Conservation (phyloP, 768 basidiomycete genomes). For the Suillus clintonianus region DNA sequence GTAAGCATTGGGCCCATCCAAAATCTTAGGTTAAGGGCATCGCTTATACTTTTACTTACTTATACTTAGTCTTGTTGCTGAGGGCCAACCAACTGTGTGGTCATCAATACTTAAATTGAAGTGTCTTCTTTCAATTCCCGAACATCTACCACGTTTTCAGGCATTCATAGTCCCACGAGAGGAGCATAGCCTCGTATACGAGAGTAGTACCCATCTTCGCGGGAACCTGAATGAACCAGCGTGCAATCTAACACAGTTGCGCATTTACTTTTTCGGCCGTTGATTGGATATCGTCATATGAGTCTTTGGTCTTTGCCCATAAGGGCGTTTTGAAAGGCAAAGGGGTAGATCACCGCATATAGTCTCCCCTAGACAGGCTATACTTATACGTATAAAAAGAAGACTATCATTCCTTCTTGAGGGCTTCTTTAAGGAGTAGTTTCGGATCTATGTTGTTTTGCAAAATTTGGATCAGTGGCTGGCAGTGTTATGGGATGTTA, state of each 20-base stretch:
- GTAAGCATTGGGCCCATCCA: not conserved
- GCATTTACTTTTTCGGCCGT: not conserved
- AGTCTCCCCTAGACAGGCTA: not conserved
- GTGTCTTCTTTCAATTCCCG: not conserved
- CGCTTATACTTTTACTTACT: not conserved
- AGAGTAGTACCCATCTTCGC: not conserved
- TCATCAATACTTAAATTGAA: not conserved
- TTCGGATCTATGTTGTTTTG: not conserved
- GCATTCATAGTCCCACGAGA: not conserved
- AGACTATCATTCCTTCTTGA: not conserved
- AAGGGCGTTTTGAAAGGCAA: not conserved
- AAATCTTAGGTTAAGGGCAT: not conserved
- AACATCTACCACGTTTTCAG: not conserved
- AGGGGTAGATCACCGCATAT: not conserved
- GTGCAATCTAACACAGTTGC: not conserved
- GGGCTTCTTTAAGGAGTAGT: too few relatives aligned
- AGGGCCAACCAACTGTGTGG: not conserved
- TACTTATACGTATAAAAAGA: not conserved
- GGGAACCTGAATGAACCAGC: not conserved
- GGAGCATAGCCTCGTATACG: not conserved
- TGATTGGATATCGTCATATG: not conserved
- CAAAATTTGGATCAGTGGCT: not conserved
- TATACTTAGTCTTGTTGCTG: not conserved
- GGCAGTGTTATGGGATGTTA: not conserved
- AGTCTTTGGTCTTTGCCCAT: not conserved